These are phyloP conservation scores for Diaporthe sp. DNA, from an alignment of 2,329 filamentous ascomycete species.

Conservation along the genomic window DNA sequence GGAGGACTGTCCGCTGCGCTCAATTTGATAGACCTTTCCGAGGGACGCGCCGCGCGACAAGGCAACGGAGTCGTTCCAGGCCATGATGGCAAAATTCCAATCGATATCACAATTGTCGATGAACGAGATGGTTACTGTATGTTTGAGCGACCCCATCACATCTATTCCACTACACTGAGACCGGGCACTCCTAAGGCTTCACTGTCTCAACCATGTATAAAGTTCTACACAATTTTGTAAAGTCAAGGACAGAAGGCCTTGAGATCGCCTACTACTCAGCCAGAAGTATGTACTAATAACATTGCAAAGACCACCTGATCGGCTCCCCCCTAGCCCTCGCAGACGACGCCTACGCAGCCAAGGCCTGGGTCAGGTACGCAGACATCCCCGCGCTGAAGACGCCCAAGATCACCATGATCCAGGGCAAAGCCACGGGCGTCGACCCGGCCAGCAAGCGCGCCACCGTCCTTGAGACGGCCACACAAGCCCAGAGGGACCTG, in stretches of 20 bases:
- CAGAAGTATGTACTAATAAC: not conserved
- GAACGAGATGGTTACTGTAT: conserved; percentile 87
- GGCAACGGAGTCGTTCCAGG: conserved; percentile 44
- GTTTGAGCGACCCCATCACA: conserved; percentile 47
- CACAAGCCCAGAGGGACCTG: conserved; percentile 58
- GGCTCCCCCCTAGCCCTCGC: conserved; percentile 81
- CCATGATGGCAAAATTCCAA: conserved; percentile 57
- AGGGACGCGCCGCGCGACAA: conserved; percentile 67
- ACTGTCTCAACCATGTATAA: not conserved
- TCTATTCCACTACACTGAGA: not conserved
- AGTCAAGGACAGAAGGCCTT: not conserved
- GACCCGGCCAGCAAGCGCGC: conserved; percentile 72
- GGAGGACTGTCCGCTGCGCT: conserved; percentile 76
- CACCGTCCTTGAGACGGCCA: conserved; percentile 63
- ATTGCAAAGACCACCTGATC: conserved; percentile 76
- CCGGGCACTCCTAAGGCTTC: not conserved
- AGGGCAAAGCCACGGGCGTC: conserved; percentile 73
- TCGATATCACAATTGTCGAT: conserved; percentile 82
- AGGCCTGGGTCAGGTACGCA: conserved; percentile 78
- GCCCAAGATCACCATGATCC: conserved; percentile 73
- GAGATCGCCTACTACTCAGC: too few relatives aligned
- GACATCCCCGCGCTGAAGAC: conserved; percentile 76
- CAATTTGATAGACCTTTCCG: conserved; percentile 76
- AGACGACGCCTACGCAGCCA: conserved; percentile 71
- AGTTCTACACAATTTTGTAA: conserved; percentile 28